A percentile compares a stretch with the other conserved stretches of the same genome.
phyloP scores from a whole-genome alignment of 2,329 filamentous ascomycete genomes.

The Chaetomium strumarium region DNA sequence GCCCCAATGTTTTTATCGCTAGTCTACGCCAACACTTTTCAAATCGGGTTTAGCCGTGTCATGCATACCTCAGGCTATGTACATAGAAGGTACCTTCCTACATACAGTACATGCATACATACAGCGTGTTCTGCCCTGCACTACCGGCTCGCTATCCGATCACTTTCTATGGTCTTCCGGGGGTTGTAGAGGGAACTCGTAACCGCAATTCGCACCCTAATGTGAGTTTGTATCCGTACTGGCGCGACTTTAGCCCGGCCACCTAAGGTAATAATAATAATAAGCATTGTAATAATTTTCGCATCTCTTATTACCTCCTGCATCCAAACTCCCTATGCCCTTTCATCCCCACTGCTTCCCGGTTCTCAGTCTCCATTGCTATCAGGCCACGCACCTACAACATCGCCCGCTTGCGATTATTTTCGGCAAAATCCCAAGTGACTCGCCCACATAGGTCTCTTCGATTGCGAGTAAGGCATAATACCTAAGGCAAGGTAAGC shows the following conservation, averaged over 20 bases:
- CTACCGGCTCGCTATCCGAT: not conserved
- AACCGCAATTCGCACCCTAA: not conserved
- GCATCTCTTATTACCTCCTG: not conserved
- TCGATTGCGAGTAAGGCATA: too few relatives aligned
- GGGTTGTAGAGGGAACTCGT: conserved; percentile 4
- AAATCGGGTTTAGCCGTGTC: conserved; percentile 13
- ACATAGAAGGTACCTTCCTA: too few relatives aligned
- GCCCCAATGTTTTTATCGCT: conserved; percentile 14
- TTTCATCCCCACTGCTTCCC: too few relatives aligned
- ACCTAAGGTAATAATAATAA: conserved; percentile 3
- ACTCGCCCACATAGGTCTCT: too few relatives aligned
- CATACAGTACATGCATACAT: conserved; percentile 3
- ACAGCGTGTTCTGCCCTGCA: conserved; percentile 4
- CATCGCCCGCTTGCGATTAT: too few relatives aligned
- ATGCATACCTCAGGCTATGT: conserved; percentile 4
- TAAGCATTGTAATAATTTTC: conserved; percentile 5
- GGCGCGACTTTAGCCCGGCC: conserved; percentile 7
- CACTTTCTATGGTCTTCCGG: not conserved
- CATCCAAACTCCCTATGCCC: too few relatives aligned
- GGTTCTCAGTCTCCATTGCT: too few relatives aligned
- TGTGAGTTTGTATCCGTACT: not conserved
- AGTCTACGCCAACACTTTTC: conserved; percentile 17
- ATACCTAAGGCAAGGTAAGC: too few relatives aligned
- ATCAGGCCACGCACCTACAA: too few relatives aligned
- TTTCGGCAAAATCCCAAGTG: too few relatives aligned